phyloP scores from a whole-genome alignment of 345 rosid genomes.

The Excoecaria cochinchinensis region DNA sequence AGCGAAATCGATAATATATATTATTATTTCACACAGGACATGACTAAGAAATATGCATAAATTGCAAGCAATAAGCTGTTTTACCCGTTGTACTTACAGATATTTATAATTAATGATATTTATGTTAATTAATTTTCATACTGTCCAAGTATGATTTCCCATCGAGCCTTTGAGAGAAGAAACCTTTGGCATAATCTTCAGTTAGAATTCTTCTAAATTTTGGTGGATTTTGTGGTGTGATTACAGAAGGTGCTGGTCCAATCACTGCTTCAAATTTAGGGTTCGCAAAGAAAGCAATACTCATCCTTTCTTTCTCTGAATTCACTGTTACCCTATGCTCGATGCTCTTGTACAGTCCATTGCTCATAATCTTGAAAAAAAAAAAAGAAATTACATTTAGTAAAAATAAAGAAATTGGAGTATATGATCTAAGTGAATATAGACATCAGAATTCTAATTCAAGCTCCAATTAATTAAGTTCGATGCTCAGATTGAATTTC shows the following conservation, averaged over 20 bases:
- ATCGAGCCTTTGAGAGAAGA: slow-evolving; percentile 19
- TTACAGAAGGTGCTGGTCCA: slow-evolving; percentile 26
- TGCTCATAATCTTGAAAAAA: slow-evolving; percentile 30
- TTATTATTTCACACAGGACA: no score
- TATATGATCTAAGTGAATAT: no score
- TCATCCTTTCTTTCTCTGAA: slow-evolving; percentile 22
- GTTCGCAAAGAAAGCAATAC: slow-evolving; percentile 23
- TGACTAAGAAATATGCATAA: no score
- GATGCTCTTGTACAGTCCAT: slow-evolving; percentile 31
- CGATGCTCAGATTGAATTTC: no score
- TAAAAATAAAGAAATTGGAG: background rate
- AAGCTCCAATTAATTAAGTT: no score
- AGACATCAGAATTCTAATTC: no score
- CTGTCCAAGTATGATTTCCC: slow-evolving; percentile 22
- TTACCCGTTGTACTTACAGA: no score
- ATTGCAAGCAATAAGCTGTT: no score
- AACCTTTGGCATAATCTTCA: slow-evolving; percentile 23
- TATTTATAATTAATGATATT: no score
- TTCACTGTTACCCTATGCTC: slow-evolving; percentile 36
- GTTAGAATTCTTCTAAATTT: slow-evolving; percentile 5
- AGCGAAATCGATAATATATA: no score
- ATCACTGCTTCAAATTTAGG: slow-evolving; percentile 30
- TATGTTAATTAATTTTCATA: slow-evolving; percentile 13
- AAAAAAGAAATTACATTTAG: background rate
- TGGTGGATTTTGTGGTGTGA: slow-evolving; percentile 28